Evolutionary conservation across 2,329 filamentous ascomycete species (phyloP), one percentile per base, ranked within the genome.

Genomic region (Exophiala dermatitidis): DNA sequence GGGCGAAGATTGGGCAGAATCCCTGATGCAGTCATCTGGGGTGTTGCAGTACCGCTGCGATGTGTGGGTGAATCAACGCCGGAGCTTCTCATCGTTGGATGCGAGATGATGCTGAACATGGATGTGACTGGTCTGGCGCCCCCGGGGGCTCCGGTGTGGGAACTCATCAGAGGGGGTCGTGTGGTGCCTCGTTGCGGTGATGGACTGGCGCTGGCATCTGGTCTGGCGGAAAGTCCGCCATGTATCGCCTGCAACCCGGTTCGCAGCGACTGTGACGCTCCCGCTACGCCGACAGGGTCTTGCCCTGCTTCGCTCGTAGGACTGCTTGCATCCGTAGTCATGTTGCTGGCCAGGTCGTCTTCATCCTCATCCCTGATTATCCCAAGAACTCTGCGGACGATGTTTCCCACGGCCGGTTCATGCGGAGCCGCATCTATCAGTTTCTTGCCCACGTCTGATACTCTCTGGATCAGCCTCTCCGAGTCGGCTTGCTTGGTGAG

Each of bases 371-470:
- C 90, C 48, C 93, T 83, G 60, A 98, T 93, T 59, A 98, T 78
- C 41, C 90, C 88, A 36, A 98, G 75, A 2, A 97, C 87, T 58
- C 93, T 84, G 56, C 90, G 83, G 44, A 96, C 88, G 62, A 98
- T 90, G 66, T 98, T 98, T 48, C 90, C 91, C 42, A 96, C 89
- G 3, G 90, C 88, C 63, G 95, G 84, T 72, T 97, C 93, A 56
- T 86, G 82, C 10, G 91, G 91, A 64, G 95, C 89, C 5, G 93
- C 90, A 51, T 85, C 81, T 34, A 86, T 84, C 41, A 98, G 77
- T 51, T 83, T 81, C 62, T 83, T 80, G 52, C 93, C 93, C 28
- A 91, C 83, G 55, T 83, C 79, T 60, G 87, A 84, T 57, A 98
- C 84, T 60, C 88, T 84, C 63, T 85, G 81, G 54, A 97, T 82